These are phyloP conservation scores for Fagopyrum homotropicum DNA, from an alignment of 148 eudicot species.

Conservation along the genomic window DNA sequence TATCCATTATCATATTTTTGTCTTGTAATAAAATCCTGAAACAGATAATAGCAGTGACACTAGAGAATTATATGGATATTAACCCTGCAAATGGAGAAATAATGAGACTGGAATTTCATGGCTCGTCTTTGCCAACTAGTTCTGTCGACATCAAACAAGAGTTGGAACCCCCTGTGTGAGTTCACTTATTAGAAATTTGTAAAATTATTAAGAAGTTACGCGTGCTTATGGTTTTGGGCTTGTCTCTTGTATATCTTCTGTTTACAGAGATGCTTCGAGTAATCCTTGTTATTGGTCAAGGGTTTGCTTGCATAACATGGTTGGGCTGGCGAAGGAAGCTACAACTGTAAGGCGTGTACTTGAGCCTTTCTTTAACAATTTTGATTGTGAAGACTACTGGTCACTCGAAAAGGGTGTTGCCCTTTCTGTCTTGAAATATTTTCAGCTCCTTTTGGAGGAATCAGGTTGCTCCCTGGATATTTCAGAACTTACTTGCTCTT, in stretches of 20 bases:
- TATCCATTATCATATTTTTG: background rate
- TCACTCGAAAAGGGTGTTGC: slow-evolving; percentile 69
- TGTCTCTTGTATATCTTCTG: slow-evolving; percentile 2
- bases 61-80: slow-evolving; percentile 64
- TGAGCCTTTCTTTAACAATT: slow-evolving; percentile 70
- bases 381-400: slow-evolving; percentile 81
- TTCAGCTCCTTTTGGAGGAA: slow-evolving; percentile 70
- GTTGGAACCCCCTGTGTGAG: slow-evolving; percentile 43
- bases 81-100: slow-evolving; percentile 31
- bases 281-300: slow-evolving; percentile 86
- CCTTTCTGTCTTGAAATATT: slow-evolving; percentile 50
- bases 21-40: slow-evolving; percentile 6
- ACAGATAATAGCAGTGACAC: slow-evolving; percentile 70
- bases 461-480: slow-evolving; percentile 42
- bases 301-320: slow-evolving; percentile 74
- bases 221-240: background rate
- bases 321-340: slow-evolving; percentile 77
- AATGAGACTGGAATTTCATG: slow-evolving; percentile 19
- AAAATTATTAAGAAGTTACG: background rate
- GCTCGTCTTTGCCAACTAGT: slow-evolving; percentile 23
- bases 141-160: slow-evolving; percentile 30
- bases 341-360: slow-evolving; percentile 81
- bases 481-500: background rate
- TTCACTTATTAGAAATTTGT: slow-evolving; percentile 9
- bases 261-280: slow-evolving; percentile 51